Evolutionary conservation across 1,139 yeast genomes (phyloP).

Genomic region (Geotrichum restrictum): DNA sequence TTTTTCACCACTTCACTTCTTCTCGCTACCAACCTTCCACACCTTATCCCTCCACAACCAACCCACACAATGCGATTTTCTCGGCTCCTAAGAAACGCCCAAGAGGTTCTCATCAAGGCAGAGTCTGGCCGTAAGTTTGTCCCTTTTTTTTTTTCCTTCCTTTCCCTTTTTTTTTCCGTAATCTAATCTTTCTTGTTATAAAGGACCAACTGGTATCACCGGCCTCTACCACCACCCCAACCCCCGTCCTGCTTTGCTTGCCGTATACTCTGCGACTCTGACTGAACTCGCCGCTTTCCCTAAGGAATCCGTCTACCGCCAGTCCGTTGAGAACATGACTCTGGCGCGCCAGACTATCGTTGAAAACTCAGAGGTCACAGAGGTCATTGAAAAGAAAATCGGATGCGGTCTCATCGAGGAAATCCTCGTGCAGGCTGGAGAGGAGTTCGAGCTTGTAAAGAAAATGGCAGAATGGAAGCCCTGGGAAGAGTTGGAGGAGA

Average conservation of each 20-base stretch:
- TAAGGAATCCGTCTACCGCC: constrained; percentile 65
- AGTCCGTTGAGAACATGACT: constrained; percentile 70
- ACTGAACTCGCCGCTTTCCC: constrained; percentile 60
- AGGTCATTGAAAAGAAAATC: constrained; percentile 66
- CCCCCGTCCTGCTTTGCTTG: constrained; percentile 74
- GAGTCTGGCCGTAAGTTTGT: constrained; percentile 48
- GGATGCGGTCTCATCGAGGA: constrained; percentile 87
- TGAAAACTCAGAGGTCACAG: constrained; percentile 57
- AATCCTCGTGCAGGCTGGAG: constrained; percentile 75
- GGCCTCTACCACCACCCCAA: constrained; percentile 77
- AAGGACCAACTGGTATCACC: constrained; percentile 66
- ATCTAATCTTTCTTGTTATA: not conserved
- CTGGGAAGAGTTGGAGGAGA: constrained; percentile 46
- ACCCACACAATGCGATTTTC: constrained; percentile 41
- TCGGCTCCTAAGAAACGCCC: constrained; percentile 41
- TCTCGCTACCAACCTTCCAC: not conserved
- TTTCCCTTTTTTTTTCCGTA: constrained; percentile 1
- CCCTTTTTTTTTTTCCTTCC: not conserved
- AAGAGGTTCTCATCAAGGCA: constrained; percentile 62
- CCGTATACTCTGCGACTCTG: constrained; percentile 69
- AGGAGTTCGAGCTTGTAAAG: constrained; percentile 66
- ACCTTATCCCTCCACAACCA: not conserved
- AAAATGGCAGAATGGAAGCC: constrained; percentile 65
- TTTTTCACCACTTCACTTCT: not conserved
- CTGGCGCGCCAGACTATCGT: constrained; percentile 66